Percentiles rank a stretch among this genome's conserved stretches.
These are phyloP conservation scores for Phytophthora pisi DNA, from an alignment of 352 stramenopile genomes.

Conservation along the genomic window DNA sequence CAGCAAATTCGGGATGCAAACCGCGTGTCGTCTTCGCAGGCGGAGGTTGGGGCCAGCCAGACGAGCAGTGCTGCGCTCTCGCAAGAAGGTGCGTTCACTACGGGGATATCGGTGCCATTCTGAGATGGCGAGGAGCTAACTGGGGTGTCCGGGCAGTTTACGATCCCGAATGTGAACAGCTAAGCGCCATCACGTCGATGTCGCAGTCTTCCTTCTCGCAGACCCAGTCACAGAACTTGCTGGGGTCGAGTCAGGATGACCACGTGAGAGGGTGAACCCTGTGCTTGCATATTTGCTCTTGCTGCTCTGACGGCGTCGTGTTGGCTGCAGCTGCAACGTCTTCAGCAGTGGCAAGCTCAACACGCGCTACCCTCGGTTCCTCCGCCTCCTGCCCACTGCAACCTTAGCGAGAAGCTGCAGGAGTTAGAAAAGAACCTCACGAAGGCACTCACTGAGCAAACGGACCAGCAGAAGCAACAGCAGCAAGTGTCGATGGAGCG, in stretches of 20 bases:
- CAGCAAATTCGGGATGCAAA: slow-evolving; percentile 20
- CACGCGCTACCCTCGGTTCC: slow-evolving; percentile 1
- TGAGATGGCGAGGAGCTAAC: not conserved
- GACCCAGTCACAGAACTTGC: slow-evolving; percentile 41
- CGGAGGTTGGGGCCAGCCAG: slow-evolving; percentile 21
- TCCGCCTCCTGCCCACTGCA: slow-evolving; percentile 5
- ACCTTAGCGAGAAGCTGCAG: slow-evolving; percentile 19
- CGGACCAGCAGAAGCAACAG: slow-evolving; percentile 24
- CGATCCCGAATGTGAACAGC: slow-evolving; percentile 34
- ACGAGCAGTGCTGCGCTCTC: slow-evolving; percentile 18
- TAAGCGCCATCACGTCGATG: slow-evolving; percentile 43
- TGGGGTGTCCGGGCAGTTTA: slow-evolving; percentile 14
- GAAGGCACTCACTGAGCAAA: slow-evolving; percentile 22
- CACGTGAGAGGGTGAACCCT: slow-evolving; percentile 23
- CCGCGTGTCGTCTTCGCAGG: slow-evolving; percentile 17
- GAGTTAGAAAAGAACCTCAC: slow-evolving; percentile 21
- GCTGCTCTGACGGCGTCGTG: not conserved
- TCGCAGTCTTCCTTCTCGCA: slow-evolving; percentile 53
- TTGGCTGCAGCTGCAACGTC: slow-evolving; percentile 19
- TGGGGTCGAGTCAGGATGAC: slow-evolving; percentile 36
- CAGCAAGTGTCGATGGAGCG: slow-evolving; percentile 22
- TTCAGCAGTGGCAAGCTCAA: slow-evolving; percentile 30
- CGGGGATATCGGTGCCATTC: not conserved
- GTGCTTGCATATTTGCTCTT: not conserved
- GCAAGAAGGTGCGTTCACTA: slow-evolving; percentile 41